Base-by-base conservation (phyloP, 2,329 filamentous ascomycete species). In the Proliferodiscus dingleyae region DNA sequence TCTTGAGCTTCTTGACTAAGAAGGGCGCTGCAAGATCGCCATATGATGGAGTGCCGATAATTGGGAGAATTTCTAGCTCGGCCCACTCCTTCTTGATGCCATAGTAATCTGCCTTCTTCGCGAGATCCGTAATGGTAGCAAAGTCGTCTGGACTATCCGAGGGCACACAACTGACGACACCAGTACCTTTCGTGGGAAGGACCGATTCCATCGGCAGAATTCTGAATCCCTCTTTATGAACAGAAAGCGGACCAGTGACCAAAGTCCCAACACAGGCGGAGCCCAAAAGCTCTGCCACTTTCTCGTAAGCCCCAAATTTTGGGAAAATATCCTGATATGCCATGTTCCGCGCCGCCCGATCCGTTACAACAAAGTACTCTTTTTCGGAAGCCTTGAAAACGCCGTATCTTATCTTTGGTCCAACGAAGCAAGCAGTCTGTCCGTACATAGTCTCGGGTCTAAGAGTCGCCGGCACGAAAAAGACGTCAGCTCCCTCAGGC, bases 391-490 rank as follows among this genome's bases (percentile, higher is more conserved):
- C 80, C 67, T 88, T 87, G 75, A 88, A 96, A 52, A 98, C 71
- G 41, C 91, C 91, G 61, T 98, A 98, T 36, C 75, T 80, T 61
- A 97, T 85, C 63, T 85, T 87, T 8, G 93, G 91, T 3, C 89
- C 88, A 38, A 98, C 88, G 59, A 97, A 98, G 66, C 90, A 95
- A 70, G 88, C 94, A 3, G 83, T 94, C 68, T 97, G 93, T 32
- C 94, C 94, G 64, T 97, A 98, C 91, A 98, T 97, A 28, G 93
- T 98, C 74, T 98, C 93, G 2, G 93, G 89, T 51, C 93, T 79
- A 51, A 98, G 77, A 45, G 93, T 97, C 13, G 93, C 93, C 10
- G 93, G 87, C 10, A 97, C 81, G 60, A 97, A 85, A 71, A 85
- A 97, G 46, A 96, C 84, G 51, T 85, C 85, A 37, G 87, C 84